A percentile compares a stretch with the other conserved stretches of the same genome.
These are phyloP conservation scores for Coemansia asiatica DNA, from an alignment of 192 early-diverging fungal genomes.

Conservation along the genomic window DNA sequence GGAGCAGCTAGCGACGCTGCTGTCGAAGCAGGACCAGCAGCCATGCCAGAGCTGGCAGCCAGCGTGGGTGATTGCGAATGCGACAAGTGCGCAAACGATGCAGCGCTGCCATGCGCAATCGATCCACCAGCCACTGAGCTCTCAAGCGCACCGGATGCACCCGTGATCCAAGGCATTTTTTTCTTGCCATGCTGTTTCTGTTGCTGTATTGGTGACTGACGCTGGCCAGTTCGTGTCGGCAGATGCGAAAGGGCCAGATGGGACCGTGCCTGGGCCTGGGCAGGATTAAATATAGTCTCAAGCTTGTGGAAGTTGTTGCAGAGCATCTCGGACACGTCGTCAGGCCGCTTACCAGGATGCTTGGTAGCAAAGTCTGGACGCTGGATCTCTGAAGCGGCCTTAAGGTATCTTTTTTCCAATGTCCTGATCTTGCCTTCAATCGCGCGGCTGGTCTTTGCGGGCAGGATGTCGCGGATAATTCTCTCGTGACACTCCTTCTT, in stretches of 20 bases:
- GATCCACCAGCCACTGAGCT: not conserved
- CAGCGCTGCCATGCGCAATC: not conserved
- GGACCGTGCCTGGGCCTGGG: conserved; percentile 14
- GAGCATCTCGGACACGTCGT: conserved; percentile 44
- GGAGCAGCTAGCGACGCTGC: too few species aligned
- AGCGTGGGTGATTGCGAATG: conserved; percentile 8
- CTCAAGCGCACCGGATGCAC: not conserved
- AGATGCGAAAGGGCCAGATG: not conserved
- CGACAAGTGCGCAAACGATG: not conserved
- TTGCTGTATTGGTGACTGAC: conserved; percentile 5
- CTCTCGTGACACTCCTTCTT: conserved; percentile 55
- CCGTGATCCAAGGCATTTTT: conserved; percentile 1
- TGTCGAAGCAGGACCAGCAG: not conserved
- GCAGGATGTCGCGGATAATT: conserved; percentile 47
- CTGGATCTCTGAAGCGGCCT: conserved; percentile 34
- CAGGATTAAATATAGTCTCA: conserved; percentile 40
- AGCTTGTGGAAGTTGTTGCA: conserved; percentile 46
- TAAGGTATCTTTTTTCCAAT: conserved; percentile 45
- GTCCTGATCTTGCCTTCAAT: conserved; percentile 56
- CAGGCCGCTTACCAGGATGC: conserved; percentile 36
- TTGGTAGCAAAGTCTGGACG: conserved; percentile 24
- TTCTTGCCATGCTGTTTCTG: not conserved
- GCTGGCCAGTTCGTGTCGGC: conserved; percentile 2
- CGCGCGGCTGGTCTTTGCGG: conserved; percentile 48
- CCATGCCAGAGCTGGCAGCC: not conserved